phyloP scores from a whole-genome alignment of 2,329 filamentous ascomycete species.

The Dryadomyces quercivorus region DNA sequence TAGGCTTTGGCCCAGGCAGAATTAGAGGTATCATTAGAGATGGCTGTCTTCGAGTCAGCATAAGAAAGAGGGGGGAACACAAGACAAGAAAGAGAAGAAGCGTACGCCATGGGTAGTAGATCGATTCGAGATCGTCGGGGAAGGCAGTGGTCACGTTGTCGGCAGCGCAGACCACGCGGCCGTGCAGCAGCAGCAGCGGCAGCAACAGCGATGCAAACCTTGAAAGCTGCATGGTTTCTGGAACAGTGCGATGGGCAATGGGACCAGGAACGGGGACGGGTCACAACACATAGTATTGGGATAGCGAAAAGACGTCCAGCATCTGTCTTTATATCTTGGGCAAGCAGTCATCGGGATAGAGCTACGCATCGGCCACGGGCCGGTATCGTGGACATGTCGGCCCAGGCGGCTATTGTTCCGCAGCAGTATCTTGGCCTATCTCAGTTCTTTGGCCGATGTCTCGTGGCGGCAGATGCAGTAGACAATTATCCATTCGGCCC shows the following conservation, averaged over 20 bases:
- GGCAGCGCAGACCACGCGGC: neutral
- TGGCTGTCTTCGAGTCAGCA: neutral
- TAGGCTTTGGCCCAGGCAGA: conserved; percentile 48
- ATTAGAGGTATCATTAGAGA: neutral
- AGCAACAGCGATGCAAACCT: neutral
- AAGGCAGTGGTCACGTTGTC: neutral
- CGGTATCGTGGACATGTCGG: neutral
- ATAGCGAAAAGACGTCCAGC: too few relatives aligned
- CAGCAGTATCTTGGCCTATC: too few relatives aligned
- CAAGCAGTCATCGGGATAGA: neutral
- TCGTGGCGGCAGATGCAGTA: neutral
- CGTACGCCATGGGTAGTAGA: neutral
- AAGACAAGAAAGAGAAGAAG: neutral
- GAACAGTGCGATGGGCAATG: neutral
- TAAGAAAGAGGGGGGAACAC: neutral
- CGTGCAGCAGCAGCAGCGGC: neutral
- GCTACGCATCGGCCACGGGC: neutral
- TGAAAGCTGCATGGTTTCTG: conserved; percentile 6
- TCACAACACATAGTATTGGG: too few relatives aligned
- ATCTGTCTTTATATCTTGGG: too few relatives aligned
- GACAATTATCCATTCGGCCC: neutral
- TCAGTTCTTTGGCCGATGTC: too few relatives aligned
- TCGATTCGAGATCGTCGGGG: neutral
- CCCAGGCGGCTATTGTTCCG: neutral
- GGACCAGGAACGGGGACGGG: too few relatives aligned